Base-by-base conservation (phyloP, 352 stramenopile species). In the Aphanomyces astaci region DNA sequence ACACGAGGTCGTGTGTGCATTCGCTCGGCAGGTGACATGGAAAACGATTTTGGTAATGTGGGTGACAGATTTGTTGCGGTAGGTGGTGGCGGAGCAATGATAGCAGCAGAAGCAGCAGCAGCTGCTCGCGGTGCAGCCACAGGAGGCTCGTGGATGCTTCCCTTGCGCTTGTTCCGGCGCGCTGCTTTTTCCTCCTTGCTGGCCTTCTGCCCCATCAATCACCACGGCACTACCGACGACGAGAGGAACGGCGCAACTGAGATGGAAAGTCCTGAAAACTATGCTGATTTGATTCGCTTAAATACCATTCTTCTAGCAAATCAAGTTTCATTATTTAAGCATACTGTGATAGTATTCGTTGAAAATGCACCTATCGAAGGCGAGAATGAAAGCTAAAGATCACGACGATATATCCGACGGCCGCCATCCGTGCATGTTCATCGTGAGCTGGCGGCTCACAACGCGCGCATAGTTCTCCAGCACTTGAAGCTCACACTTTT, bases 101-200 rank as follows among this genome's bases (percentile, higher is more conserved):
- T n/a, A 25, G 45, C 9, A 53, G 9, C 9, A 25, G 45, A 4
- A 25, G 45, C 13, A 25, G 22, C 45, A 53, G 45, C 13, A 53
- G 22, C 9, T 24, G 45, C 13, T 53, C 4, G 45, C 24, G 19
- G 9, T 24, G 45, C 45, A 27, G 45, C 13, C 7, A 19, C 45
- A 25, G 22, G 13, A 19, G 9, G 45, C 22, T 10, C 53, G 2
- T 62, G 15, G 32, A 43, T 39, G 19, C 53, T n/a, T 7, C 56
- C 39, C 40, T 65, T 65, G 10, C 56, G 56, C 22, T 65, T 65
- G 28, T 65, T 46, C n/a, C 25, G 24, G 31, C 56, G 31, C 36
- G 56, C 32, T 30, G 24, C 33, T n/a, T 65, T 46, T 1, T 65
- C n/a, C 39, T 65, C 56, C 28, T 65, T 65, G 39, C 56, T 65